Base-by-base conservation (phyloP, 2,329 filamentous ascomycete species). In the Calonectria hawksworthii region DNA sequence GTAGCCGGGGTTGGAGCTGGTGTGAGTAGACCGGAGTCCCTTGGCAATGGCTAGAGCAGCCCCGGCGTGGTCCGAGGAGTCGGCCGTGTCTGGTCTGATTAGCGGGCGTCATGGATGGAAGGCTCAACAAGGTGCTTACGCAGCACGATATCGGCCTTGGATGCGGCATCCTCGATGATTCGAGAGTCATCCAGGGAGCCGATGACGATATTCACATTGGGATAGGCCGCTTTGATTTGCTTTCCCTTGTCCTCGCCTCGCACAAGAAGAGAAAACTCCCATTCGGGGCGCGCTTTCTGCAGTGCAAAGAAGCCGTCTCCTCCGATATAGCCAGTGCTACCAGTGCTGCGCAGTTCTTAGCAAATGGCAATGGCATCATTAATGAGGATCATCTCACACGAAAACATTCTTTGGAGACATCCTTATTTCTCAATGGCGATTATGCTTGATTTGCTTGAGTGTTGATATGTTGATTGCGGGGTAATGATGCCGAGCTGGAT, bases 51-150 rank as follows among this genome's bases (percentile, higher is more conserved):
- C 89, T 11, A 83, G 83, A 0, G 86, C 86, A 2, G 87, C 83
- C 3, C 80, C 83, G 61, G 79, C 83, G 72, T 90, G 86, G 73
- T 90, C 88, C 3, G 88, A 87, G 28, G 86, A 85, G 72, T 90
- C 88, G 76, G 85, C 83, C 2, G 83, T 84, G 64, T 85, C 83
- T 85, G 3, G 2, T 16, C 8, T 3, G 23, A n/a, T 63, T 36
- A 63, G 41, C n/a, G 23, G 0, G 23, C 14, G 26, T 30, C 41
- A 10, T 21, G 8, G 26, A 41, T 28, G 14, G 10, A 26, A 47
- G 0, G 0, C 2, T 66, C 5, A 71, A 34, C 11, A 36, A 16
- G 18, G 34, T 47, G 75, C 79, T 59, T 41, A 86, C 84, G 83
- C 51, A 86, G 71, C 1, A 86, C 82, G 2, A 86, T 82, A 66